Percentiles rank a stretch among this genome's conserved stretches.
These are phyloP conservation scores for Ascocoryne sarcoides DNA, from an alignment of 2,329 filamentous ascomycete species.

Conservation along the genomic window DNA sequence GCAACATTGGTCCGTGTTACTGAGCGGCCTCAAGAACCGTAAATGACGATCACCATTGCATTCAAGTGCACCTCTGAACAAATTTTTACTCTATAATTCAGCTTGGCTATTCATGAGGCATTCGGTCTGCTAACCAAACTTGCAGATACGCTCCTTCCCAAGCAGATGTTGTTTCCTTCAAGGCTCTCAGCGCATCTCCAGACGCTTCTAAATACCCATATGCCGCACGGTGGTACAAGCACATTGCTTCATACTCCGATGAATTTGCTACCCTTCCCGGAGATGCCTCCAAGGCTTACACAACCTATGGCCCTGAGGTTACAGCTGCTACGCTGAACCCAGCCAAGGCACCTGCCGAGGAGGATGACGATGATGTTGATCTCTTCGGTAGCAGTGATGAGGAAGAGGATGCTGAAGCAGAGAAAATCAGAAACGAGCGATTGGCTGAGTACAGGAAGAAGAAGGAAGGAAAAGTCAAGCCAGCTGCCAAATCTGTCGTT, in stretches of 20 bases:
- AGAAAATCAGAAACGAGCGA: constrained; percentile 75
- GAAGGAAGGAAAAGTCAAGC: constrained; percentile 91
- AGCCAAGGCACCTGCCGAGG: constrained; percentile 68
- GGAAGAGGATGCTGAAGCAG: constrained; percentile 86
- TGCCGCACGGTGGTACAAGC: constrained; percentile 97
- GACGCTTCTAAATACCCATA: constrained; percentile 82
- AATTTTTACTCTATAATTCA: constrained; percentile 9
- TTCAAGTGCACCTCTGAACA: constrained; percentile 68
- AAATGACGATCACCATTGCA: constrained; percentile 69
- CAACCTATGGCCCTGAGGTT: constrained; percentile 82
- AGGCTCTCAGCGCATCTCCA: constrained; percentile 70
- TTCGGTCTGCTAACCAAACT: constrained; percentile 19
- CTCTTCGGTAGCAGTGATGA: constrained; percentile 91
- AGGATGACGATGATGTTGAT: constrained; percentile 81
- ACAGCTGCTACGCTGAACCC: constrained; percentile 73
- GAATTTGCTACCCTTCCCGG: constrained; percentile 88
- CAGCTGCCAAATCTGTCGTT: constrained; percentile 89
- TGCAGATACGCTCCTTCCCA: constrained; percentile 59
- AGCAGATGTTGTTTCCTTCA: constrained; percentile 93
- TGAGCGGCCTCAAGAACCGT: constrained; percentile 90
- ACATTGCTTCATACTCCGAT: constrained; percentile 85
- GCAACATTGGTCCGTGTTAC: constrained; percentile 92
- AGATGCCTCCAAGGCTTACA: constrained; percentile 82
- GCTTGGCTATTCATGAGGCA: not conserved
- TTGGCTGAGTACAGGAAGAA: constrained; percentile 92